phyloP scores from a whole-genome alignment of 108 stramenopile species.

The Cyclotella distinguenda region DNA sequence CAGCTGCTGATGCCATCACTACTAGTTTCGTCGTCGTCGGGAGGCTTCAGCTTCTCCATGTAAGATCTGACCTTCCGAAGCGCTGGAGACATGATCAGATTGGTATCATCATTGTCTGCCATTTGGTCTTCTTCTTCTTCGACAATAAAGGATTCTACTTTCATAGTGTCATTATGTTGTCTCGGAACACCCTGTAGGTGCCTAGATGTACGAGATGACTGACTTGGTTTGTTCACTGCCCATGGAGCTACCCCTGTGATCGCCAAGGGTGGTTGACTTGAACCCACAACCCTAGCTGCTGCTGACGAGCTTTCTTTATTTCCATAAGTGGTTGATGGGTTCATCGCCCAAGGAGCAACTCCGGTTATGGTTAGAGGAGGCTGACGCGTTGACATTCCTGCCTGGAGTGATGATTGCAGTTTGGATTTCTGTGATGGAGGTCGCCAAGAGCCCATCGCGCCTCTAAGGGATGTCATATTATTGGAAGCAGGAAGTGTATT shows the following conservation, averaged over 20 bases:
- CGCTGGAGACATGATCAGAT: background rate
- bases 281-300: background rate
- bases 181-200: too few relatives aligned
- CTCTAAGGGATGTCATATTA: slow-evolving; percentile 53
- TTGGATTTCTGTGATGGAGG: slow-evolving; percentile 42
- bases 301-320: background rate
- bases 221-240: slow-evolving; percentile 37
- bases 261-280: slow-evolving; percentile 51
- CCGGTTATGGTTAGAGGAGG: slow-evolving; percentile 73
- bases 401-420: slow-evolving; percentile 23
- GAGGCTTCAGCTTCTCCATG: slow-evolving; percentile 65
- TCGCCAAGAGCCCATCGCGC: slow-evolving; percentile 69
- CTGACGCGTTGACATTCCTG: slow-evolving; percentile 12
- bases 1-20: slow-evolving; percentile 62
- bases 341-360: slow-evolving; percentile 76
- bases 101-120: background rate
- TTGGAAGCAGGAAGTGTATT: background rate
- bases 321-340: slow-evolving; percentile 6
- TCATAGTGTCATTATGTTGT: background rate
- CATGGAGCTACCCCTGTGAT: slow-evolving; percentile 75
- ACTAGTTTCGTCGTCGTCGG: slow-evolving; percentile 38
- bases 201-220: too few relatives aligned
- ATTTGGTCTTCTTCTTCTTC: slow-evolving; percentile 6
- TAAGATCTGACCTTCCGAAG: slow-evolving; percentile 36
- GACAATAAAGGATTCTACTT: slow-evolving; percentile 1